Evolutionary conservation across 140 eudicot genomes (phyloP).

Genomic region (Senecio squalidus): DNA sequence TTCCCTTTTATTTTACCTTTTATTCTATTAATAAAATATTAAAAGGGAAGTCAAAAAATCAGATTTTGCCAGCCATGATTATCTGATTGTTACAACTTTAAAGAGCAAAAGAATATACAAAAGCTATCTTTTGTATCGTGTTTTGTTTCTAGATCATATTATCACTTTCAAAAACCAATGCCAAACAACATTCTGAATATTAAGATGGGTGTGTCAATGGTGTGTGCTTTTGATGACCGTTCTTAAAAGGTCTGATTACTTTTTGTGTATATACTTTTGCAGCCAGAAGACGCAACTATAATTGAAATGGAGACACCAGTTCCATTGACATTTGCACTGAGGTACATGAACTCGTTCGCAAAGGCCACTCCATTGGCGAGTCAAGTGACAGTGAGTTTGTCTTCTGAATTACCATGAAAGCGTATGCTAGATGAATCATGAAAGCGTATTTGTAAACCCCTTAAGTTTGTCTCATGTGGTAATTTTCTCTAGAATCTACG

Average conservation of each 20-base stretch:
- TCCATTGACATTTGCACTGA: conserved; percentile 50
- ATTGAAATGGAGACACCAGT: conserved; percentile 61
- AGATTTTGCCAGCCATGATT: not conserved
- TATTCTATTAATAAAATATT: too few relatives aligned
- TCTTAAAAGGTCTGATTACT: not conserved
- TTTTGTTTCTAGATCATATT: not conserved
- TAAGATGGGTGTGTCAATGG: not conserved
- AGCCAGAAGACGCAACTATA: conserved; percentile 75
- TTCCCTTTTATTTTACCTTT: too few relatives aligned
- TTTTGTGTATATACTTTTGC: conserved; percentile 15
- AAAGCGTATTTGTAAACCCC: conserved; percentile 21
- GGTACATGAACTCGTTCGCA: conserved; percentile 60
- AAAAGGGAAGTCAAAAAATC: too few relatives aligned
- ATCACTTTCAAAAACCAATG: too few relatives aligned
- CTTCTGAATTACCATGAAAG: conserved; percentile 51
- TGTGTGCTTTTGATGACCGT: not conserved
- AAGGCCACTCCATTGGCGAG: conserved; percentile 60
- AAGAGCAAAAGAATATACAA: too few relatives aligned
- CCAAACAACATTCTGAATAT: too few relatives aligned
- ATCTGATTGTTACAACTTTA: not conserved
- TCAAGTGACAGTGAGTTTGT: conserved; percentile 57
- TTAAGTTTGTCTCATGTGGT: not conserved
- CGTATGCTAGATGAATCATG: conserved; percentile 4
- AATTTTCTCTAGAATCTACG: not conserved
- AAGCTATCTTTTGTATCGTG: not conserved